Conservation (phyloP, 202 grass and related monocot genomes). For the Hordeum pubiflorum region DNA sequence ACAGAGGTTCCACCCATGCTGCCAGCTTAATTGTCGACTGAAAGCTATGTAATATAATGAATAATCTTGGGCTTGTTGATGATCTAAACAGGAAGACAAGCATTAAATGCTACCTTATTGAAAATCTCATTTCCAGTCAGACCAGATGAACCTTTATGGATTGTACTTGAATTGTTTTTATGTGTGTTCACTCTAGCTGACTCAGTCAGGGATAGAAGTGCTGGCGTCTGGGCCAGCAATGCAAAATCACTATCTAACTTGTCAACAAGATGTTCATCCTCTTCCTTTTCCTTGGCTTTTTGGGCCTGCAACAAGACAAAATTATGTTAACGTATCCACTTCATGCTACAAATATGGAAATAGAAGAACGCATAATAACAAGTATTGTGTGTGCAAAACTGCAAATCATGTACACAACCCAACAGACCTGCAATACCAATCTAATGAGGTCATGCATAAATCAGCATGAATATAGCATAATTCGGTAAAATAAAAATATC, state of each 20-base stretch:
- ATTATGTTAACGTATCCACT: conserved; percentile 1
- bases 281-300: conserved; percentile 83
- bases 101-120: conserved; percentile 42
- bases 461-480: background rate
- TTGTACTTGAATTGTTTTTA: conserved; percentile 38
- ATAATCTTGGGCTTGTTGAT: background rate
- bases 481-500: conserved; percentile 3
- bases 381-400: background rate
- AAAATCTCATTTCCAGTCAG: conserved; percentile 37
- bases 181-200: conserved; percentile 47
- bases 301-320: conserved; percentile 52
- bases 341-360: conserved; percentile 25
- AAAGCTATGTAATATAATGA: conserved; percentile 5
- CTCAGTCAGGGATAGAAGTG: conserved; percentile 44
- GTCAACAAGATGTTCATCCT: conserved; percentile 68
- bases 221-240: conserved; percentile 61
- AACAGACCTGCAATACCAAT: background rate
- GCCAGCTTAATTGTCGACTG: background rate
- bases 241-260: conserved; percentile 77
- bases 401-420: background rate
- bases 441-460: background rate
- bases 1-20: background rate
- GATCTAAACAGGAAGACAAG: background rate
- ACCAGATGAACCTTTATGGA: conserved; percentile 29
- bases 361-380: background rate